These are phyloP conservation scores for Mycena kentingensis DNA, from an alignment of 768 basidiomycete genomes.

Conservation along the genomic window DNA sequence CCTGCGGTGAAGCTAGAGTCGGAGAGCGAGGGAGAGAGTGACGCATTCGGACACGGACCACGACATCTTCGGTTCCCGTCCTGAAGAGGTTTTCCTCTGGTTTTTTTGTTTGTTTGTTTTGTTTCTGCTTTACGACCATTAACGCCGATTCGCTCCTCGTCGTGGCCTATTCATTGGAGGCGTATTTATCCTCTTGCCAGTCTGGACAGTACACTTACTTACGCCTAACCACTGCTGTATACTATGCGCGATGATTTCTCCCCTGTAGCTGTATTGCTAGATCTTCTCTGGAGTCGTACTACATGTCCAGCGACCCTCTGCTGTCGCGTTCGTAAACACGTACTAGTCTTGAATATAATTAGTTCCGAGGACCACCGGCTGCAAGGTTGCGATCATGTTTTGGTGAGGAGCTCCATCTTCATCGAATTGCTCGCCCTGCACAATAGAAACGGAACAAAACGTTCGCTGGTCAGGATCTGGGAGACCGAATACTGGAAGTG, in stretches of 20 bases:
- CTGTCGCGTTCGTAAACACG: background rate
- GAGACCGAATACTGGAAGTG: slow-evolving; percentile 28
- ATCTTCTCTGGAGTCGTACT: slow-evolving; percentile 23
- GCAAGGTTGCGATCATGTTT: slow-evolving; percentile 56
- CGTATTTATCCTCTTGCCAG: slow-evolving; percentile 35
- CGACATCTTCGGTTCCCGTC: slow-evolving; percentile 37
- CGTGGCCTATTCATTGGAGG: slow-evolving; percentile 19
- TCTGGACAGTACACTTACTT: slow-evolving; percentile 13
- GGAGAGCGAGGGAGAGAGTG: slow-evolving; percentile 75
- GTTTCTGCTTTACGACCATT: slow-evolving; percentile 36
- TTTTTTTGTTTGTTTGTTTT: slow-evolving; percentile 15
- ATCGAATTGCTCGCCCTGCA: slow-evolving; percentile 72
- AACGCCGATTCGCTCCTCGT: slow-evolving; percentile 23
- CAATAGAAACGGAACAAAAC: slow-evolving; percentile 12
- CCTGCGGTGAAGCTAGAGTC: slow-evolving; percentile 63
- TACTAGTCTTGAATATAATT: background rate
- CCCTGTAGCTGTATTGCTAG: slow-evolving; percentile 39
- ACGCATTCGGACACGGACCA: slow-evolving; percentile 44
- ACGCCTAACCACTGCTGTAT: slow-evolving; percentile 7
- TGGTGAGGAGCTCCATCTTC: slow-evolving; percentile 88
- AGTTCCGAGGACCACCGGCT: background rate
- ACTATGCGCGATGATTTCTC: slow-evolving; percentile 9
- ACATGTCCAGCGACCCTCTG: slow-evolving; percentile 28
- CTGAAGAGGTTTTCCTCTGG: slow-evolving; percentile 13
- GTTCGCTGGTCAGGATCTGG: slow-evolving; percentile 22